phyloP scores from a whole-genome alignment of 1,139 yeast genomes.

The Blastobotrys apis region DNA sequence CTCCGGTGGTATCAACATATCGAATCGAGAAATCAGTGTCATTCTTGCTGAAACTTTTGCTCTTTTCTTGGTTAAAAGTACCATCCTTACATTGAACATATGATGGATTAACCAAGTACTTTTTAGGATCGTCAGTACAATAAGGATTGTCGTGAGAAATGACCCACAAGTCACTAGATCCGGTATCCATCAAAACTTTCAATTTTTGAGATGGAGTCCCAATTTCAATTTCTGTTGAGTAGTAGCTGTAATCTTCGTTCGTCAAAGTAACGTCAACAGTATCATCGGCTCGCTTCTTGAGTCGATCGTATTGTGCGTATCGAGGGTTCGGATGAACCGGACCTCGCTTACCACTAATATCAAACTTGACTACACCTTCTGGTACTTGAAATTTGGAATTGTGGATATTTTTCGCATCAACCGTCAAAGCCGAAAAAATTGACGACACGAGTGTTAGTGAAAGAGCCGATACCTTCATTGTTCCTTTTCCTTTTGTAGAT shows the following conservation, averaged over 20 bases:
- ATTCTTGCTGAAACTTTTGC: constrained; percentile 22
- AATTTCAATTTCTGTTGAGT: constrained; percentile 36
- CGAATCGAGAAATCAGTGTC: constrained; percentile 38
- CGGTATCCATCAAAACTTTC: constrained; percentile 41
- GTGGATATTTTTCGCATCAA: constrained; percentile 4
- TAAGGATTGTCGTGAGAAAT: constrained; percentile 35
- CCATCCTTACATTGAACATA: constrained; percentile 20
- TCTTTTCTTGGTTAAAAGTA: constrained; percentile 22
- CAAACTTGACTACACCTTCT: constrained; percentile 6
- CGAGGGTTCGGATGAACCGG: constrained; percentile 13
- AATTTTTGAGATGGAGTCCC: constrained; percentile 40
- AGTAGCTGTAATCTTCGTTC: constrained; percentile 28
- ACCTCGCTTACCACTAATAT: constrained; percentile 4
- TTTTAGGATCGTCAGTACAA: constrained; percentile 19
- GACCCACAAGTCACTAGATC: constrained; percentile 59
- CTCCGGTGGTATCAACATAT: constrained; percentile 59
- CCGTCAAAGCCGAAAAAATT: neutral
- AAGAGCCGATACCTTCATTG: constrained; percentile 4
- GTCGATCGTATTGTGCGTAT: neutral
- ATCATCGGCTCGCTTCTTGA: constrained; percentile 7
- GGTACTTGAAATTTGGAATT: neutral
- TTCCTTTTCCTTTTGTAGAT: neutral
- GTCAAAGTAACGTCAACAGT: constrained; percentile 16
- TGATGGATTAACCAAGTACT: constrained; percentile 12
- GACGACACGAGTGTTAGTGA: neutral